Evolutionary conservation across 2,329 filamentous ascomycete genomes (phyloP), one percentile per base, ranked within the genome.

Genomic region (Penicillium sp.): DNA sequence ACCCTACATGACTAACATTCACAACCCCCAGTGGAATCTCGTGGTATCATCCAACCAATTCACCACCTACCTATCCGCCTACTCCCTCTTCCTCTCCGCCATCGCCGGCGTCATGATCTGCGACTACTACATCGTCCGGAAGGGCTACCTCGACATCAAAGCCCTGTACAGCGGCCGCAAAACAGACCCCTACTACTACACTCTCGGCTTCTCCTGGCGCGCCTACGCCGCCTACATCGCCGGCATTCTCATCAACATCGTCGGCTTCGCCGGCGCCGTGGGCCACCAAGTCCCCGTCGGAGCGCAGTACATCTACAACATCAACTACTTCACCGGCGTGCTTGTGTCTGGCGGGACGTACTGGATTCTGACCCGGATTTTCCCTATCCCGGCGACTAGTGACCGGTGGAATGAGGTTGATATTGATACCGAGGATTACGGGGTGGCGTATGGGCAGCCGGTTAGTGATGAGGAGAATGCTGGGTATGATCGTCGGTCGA

Each of bases 261-360:
- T 96, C 4, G 93, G 93, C 0, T 97, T 97, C 66, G 92, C 88
- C 0, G 92, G 91, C 2, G 92, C 90, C 0, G 84, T 96, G 28
- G 91, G 91, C 0, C 76, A 73, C 20, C 71, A 78, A 0, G 91
- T 96, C 0, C 93, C 94, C 0, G 80, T 85, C 5, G 92, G 89
- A 0, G 93, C 94, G 0, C 86, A 84, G 0, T 96, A 96, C 71
- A 86, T 97, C 60, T 97, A 96, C 81, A 90, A 92, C 65, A 71
- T 97, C 68, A 96, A 96, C 76, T 97, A 93, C 80, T 96, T 97
- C 74, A 84, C 85, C 45, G 93, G 93, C 0, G 93, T 96, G 72
- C 81, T 91, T 49, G 84, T 96, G 11, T 85, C 91, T 0, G 80
- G 80, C 0, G 71, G 64, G 0, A 77, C 88, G 7, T 97, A 97